Evolutionary conservation across 768 basidiomycete genomes (phyloP).

Genomic region (Exsudoporus frostii): DNA sequence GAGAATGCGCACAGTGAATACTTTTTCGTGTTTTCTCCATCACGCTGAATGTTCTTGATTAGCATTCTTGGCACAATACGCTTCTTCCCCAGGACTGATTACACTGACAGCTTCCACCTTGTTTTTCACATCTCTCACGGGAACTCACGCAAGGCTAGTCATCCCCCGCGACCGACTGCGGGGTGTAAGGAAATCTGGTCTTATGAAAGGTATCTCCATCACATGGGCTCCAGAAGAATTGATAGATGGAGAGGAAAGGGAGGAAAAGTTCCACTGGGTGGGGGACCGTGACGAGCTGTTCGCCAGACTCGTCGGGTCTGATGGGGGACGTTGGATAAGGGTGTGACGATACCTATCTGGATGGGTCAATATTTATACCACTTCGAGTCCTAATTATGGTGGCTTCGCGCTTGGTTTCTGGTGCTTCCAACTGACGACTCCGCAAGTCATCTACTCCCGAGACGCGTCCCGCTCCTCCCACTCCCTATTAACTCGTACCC

Average conservation of each 20-base stretch:
- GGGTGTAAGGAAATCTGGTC: constrained; percentile 55
- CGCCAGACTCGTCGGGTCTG: constrained; percentile 54
- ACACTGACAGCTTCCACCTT: constrained; percentile 49
- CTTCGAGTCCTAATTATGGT: constrained; percentile 11
- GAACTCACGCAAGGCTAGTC: constrained; percentile 41
- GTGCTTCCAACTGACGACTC: constrained; percentile 2
- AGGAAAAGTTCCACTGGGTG: constrained; percentile 59
- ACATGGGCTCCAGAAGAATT: constrained; percentile 35
- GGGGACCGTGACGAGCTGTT: constrained; percentile 64
- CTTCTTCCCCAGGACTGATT: constrained; percentile 54
- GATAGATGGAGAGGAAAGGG: constrained; percentile 36
- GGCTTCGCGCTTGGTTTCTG: constrained; percentile 24
- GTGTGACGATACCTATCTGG: constrained; percentile 28
- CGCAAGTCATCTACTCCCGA: background rate
- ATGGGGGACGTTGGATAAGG: constrained; percentile 49
- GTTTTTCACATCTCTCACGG: constrained; percentile 54
- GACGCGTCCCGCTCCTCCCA: background rate
- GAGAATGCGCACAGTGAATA: constrained; percentile 38
- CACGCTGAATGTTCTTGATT: constrained; percentile 1
- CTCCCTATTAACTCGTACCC: too few species aligned
- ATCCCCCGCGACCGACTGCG: constrained; percentile 47
- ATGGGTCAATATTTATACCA: constrained; percentile 5
- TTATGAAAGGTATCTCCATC: constrained; percentile 52
- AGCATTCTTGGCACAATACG: constrained; percentile 64
- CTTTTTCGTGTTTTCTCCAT: background rate